Evolutionary conservation across 75 land plant species (phyloP), one percentile per base, ranked within the genome.

Genomic region (Chamaecyparis obtusa): DNA sequence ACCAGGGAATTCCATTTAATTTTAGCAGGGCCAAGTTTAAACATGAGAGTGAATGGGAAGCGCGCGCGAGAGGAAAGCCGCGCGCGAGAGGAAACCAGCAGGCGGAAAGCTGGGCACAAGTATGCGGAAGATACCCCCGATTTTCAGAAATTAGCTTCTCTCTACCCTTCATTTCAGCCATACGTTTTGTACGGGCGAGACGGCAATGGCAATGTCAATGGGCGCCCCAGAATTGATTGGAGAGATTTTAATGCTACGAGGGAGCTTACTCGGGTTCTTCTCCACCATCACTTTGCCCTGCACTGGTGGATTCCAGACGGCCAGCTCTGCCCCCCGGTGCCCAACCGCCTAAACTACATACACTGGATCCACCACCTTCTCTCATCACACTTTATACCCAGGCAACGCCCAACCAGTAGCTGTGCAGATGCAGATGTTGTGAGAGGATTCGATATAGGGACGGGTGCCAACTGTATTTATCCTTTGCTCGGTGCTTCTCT

Each of bases 221-320:
- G 69, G n/a, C 89, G 89, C 60, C 90, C 97, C 84, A 91, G 87
- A 83, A 97, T 97, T 86, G 97, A 97, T 80, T 96, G 96, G 96
- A 94, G 96, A 41, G 98, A 97, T 83, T 97, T 92, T 93, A 91
- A 94, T 56, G 99, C 99, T 74, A 97, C 98, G 46, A 88, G 99
- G 43, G 99, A 96, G 92, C 98, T 97, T 72, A 97, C 99, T 10
- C 89, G 99, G 72, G 90, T 94, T 79, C 90, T 96, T 10, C 94
- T 97, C 76, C 90, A 88, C 71, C 96, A 95, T 86, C 96, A 96
- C 81, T 96, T 92, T 84, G 92, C 89, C 83, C 90, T 97, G 79
- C 67, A 93, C 2, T 96, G 96, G 97, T 97, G 99, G 99, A 97
- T 97, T 89, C 99, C 99, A 69, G 98, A 97, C 91, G 99, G 98